A percentile compares a stretch with the other conserved stretches of the same genome.
phyloP scores from a whole-genome alignment of 768 basidiomycete genomes.

The Mycena olivaceomarginata region DNA sequence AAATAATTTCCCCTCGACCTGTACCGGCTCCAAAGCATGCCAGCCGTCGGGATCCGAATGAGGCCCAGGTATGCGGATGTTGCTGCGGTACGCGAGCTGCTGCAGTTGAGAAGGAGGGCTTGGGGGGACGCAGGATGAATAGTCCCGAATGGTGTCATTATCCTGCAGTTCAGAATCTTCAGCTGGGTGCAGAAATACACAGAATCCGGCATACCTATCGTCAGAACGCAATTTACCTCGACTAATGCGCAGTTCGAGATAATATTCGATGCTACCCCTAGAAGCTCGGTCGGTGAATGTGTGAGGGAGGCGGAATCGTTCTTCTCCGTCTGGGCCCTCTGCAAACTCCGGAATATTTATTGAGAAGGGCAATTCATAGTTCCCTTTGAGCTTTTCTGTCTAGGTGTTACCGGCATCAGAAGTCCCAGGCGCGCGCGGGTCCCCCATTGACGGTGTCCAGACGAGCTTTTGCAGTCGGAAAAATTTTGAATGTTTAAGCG shows the following conservation, averaged over 20 bases:
- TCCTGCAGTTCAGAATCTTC: conserved; percentile 5
- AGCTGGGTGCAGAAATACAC: background rate
- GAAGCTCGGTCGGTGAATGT: conserved; percentile 25
- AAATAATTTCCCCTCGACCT: conserved; percentile 25
- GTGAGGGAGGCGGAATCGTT: conserved; percentile 36
- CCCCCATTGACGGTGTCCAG: conserved; percentile 28
- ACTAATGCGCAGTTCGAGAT: conserved; percentile 29
- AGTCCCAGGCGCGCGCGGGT: conserved; percentile 24
- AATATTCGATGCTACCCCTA: conserved; percentile 21
- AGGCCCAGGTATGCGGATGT: conserved; percentile 18
- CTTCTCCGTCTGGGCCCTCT: background rate
- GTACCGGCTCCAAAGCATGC: conserved; percentile 29
- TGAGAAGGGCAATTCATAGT: conserved; percentile 33
- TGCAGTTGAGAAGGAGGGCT: conserved; percentile 17
- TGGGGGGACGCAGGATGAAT: conserved; percentile 37
- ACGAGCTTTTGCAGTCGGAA: conserved; percentile 2
- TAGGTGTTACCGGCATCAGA: conserved; percentile 2
- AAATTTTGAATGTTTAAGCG: conserved; percentile 16
- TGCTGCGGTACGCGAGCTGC: conserved; percentile 31
- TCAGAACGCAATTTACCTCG: conserved; percentile 30
- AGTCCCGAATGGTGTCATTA: conserved; percentile 20
- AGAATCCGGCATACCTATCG: conserved; percentile 19
- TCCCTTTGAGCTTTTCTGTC: conserved; percentile 33
- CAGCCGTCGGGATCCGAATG: conserved; percentile 37
- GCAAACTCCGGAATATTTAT: conserved; percentile 22